Conservation (phyloP, 768 basidiomycete species). For the Nevesoporus exiguus region DNA sequence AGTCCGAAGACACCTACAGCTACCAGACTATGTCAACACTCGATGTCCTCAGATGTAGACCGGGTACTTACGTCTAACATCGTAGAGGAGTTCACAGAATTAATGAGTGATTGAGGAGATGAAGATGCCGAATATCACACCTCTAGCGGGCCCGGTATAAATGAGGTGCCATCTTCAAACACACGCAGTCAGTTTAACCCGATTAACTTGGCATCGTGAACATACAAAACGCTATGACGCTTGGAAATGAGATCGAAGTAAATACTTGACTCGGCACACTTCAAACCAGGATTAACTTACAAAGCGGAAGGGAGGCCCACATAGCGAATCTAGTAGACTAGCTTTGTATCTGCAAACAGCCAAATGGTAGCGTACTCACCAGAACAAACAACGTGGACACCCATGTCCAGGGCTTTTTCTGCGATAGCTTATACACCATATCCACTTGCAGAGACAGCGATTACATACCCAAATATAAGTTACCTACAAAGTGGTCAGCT, state of each 20-base stretch:
- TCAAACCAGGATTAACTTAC: background rate
- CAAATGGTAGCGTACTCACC: background rate
- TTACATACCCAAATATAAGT: no score
- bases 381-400: constrained; percentile 1
- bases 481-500: no score
- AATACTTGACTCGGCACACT: background rate
- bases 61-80: background rate
- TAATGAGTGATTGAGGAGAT: no score
- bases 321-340: background rate
- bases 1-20: background rate
- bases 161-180: background rate
- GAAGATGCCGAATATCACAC: background rate
- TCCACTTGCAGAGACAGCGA: no score
- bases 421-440: background rate
- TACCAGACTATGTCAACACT: background rate
- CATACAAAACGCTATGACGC: background rate
- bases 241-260: background rate
- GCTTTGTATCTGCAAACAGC: background rate
- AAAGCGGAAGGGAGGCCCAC: background rate
- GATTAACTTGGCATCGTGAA: background rate
- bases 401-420: background rate
- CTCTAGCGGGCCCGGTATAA: background rate
- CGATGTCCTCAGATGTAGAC: background rate
- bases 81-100: background rate
- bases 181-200: background rate